Percentiles rank a stretch among this genome's conserved stretches.
phyloP scores from a whole-genome alignment of 345 rosid genomes.

The Eucalyptus microcorys region DNA sequence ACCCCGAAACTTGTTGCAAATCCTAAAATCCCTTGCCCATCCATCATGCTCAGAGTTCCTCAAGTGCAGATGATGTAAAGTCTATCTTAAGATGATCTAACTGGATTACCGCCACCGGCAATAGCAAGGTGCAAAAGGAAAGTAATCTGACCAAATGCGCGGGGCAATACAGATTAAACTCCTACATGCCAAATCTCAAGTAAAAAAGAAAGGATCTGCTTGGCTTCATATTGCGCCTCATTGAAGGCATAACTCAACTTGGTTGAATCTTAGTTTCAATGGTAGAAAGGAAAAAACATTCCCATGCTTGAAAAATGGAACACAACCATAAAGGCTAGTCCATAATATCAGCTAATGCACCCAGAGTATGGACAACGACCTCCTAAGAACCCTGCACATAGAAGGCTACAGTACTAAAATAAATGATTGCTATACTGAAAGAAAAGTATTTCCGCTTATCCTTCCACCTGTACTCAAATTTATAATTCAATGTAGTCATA shows the following conservation, averaged over 20 bases:
- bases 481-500: background rate
- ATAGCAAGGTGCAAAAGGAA: background rate
- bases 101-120: background rate
- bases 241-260: background rate
- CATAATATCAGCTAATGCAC: background rate
- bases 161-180: background rate
- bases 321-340: background rate
- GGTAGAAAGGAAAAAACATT: background rate
- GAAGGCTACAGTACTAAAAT: background rate
- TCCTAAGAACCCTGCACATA: background rate
- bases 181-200: background rate
- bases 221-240: background rate
- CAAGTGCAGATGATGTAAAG: background rate
- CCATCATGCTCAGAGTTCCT: background rate
- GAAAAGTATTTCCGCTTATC: background rate
- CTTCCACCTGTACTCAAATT: background rate
- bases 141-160: background rate
- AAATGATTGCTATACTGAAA: background rate
- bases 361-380: background rate
- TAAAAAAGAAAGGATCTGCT: background rate
- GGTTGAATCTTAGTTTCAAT: background rate
- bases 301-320: background rate
- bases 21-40: background rate
- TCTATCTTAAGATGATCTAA: background rate
- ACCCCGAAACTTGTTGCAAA: background rate